Evolutionary conservation across 75 land plant genomes (phyloP), one percentile per base, ranked within the genome.

Genomic region (Picea sitchensis): DNA sequence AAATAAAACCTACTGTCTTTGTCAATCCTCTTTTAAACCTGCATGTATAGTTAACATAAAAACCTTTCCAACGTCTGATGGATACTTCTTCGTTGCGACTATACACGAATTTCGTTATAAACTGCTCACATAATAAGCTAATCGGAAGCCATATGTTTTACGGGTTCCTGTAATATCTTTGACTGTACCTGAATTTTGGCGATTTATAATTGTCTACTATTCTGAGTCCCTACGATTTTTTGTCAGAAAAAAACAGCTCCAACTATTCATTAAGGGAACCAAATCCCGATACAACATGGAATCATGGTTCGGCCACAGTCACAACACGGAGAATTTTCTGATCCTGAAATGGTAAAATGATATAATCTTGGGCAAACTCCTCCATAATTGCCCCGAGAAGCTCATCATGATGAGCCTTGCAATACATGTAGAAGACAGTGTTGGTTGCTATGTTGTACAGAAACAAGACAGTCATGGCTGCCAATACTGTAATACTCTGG

Each of bases 331-430:
- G 85, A 32, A 79, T 81, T 67, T 83, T 87, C 62, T 67, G 78
- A 68, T 83, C 75, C 67, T 85, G 85, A 54, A 82, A 80, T 12
- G 87, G 87, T 58, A 88, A 77, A 76, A 65, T 61, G 0, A 88
- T 64, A 65, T 84, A 88, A 77, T 82, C 89, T 2, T 34, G 17
- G 20, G 83, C 68, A 78, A 85, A 88, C 74, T 88, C 90, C 77
- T 81, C 80, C 0, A 81, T 78, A 41, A 88, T 69, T 61, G 81
- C 90, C 54, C 17, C 61, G 0, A 82, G 83, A 18, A 85, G 80
- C 77, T 88, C 85, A 18, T 87, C 84, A 20, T 85, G 80, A 21
- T 79, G 2, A 7, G 87, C 87, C 75, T 88, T 88, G 63, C 83
- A 85, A 63, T 81, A 85, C 81, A 85, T 38, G 76, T 85, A 88